Percentiles rank a stretch among this genome's conserved stretches.
Conservation (phyloP, 2,329 filamentous ascomycete species). For the Lasiodiplodia hormozganensis region DNA sequence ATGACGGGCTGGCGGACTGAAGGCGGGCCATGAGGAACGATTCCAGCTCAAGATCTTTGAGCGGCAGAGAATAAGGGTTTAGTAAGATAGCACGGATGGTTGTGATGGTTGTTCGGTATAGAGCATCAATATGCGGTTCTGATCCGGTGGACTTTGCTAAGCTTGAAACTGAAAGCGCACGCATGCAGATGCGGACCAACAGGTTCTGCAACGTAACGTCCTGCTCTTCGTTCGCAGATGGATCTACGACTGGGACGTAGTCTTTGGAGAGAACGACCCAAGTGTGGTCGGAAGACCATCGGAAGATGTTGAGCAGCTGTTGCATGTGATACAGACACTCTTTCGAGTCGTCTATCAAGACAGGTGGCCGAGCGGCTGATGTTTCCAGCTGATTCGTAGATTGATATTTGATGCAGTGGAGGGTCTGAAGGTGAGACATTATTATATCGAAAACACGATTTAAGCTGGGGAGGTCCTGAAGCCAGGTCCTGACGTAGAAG, state of each 20-base stretch:
- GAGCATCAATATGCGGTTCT: slow-evolving; percentile 58
- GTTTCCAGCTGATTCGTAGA: slow-evolving; percentile 29
- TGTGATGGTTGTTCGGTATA: slow-evolving; percentile 74
- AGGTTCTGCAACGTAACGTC: slow-evolving; percentile 68
- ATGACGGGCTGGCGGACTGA: slow-evolving; percentile 63
- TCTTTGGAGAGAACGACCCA: slow-evolving; percentile 75
- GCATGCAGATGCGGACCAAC: slow-evolving; percentile 70
- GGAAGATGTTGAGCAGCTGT: slow-evolving; percentile 75
- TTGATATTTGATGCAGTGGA: slow-evolving; percentile 38
- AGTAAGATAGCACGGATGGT: slow-evolving; percentile 70
- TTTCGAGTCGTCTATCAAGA: slow-evolving; percentile 68
- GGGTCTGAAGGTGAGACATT: slow-evolving; percentile 40
- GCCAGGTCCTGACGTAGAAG: slow-evolving; percentile 80
- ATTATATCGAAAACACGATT: slow-evolving; percentile 54
- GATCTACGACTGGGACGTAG: slow-evolving; percentile 57
- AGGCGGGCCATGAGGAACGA: slow-evolving; percentile 73
- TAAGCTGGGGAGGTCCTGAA: slow-evolving; percentile 67
- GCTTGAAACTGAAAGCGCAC: slow-evolving; percentile 59
- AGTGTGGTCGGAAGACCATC: slow-evolving; percentile 70
- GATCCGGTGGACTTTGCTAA: background rate
- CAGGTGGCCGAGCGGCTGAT: slow-evolving; percentile 31
- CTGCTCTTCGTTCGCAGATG: slow-evolving; percentile 54
- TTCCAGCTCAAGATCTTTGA: slow-evolving; percentile 73
- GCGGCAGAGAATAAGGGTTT: slow-evolving; percentile 65
- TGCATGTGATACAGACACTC: slow-evolving; percentile 80